These are phyloP conservation scores for Eucalyptus sp. DNA, from an alignment of 345 rosid species.

Conservation along the genomic window DNA sequence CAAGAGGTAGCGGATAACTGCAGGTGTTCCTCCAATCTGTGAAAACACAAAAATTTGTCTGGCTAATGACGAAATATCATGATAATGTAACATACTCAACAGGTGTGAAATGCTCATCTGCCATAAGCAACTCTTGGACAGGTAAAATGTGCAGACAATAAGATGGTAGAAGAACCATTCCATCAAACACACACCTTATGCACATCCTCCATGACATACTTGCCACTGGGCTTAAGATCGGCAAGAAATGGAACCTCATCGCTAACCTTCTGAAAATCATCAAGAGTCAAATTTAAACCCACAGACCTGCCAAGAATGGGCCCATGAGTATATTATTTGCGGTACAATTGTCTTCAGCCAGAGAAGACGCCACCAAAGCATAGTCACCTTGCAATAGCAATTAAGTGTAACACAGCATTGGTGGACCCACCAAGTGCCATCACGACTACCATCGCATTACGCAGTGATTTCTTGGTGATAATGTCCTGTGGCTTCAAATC, in stretches of 20 bases:
- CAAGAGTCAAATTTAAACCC: constrained; percentile 76
- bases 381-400: constrained; percentile 86
- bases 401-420: constrained; percentile 91
- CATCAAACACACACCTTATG: constrained; percentile 55
- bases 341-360: background rate
- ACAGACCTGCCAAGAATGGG: constrained; percentile 65
- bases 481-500: constrained; percentile 94
- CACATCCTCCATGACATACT: constrained; percentile 94
- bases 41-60: background rate
- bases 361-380: background rate
- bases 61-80: background rate
- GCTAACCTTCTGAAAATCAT: constrained; percentile 96
- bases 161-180: background rate
- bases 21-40: constrained; percentile 79
- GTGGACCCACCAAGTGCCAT: constrained; percentile 99
- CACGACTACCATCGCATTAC: constrained; percentile 94
- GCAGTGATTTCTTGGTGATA: constrained; percentile 69
- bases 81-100: background rate
- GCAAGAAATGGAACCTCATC: constrained; percentile 89
- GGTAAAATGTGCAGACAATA: background rate
- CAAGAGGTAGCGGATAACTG: constrained; percentile 56
- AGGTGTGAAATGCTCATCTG: background rate
- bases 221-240: constrained; percentile 97
- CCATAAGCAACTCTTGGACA: background rate
- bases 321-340: constrained; percentile 2